Evolutionary conservation across 2,329 filamentous ascomycete genomes (phyloP).

Genomic region (Pseudogymnoascus sp.): DNA sequence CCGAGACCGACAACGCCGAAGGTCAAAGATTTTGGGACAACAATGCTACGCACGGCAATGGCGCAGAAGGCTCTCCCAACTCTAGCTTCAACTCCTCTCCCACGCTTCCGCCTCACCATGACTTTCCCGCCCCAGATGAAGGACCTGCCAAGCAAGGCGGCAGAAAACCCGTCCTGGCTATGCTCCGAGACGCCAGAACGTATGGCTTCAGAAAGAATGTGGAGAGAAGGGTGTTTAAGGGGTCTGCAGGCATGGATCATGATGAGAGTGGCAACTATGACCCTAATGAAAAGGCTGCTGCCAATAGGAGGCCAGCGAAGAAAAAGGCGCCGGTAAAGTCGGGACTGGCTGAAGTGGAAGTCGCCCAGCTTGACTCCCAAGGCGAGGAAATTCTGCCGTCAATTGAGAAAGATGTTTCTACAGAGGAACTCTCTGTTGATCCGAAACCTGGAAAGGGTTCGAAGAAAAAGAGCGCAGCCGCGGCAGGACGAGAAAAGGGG

Average conservation of each 20-base stretch:
- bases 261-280: slow-evolving; percentile 11
- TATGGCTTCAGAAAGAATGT: slow-evolving; percentile 3
- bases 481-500: not conserved
- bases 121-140: not conserved
- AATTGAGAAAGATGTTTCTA: not conserved
- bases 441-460: not conserved
- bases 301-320: not conserved
- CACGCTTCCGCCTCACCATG: not conserved
- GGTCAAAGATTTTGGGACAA: not conserved
- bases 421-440: not conserved
- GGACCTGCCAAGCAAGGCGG: not conserved
- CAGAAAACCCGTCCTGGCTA: not conserved
- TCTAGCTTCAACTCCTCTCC: slow-evolving; percentile 2
- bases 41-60: not conserved
- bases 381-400: not conserved
- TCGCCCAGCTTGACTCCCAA: not conserved
- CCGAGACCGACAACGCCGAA: not conserved
- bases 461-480: not conserved
- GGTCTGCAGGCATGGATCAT: not conserved
- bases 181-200: not conserved
- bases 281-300: not conserved
- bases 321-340: not conserved
- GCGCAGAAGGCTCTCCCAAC: not conserved
- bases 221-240: not conserved
- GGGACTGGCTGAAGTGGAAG: not conserved